Conservation (phyloP, 768 basidiomycete species). For the Termitomyces sp. region DNA sequence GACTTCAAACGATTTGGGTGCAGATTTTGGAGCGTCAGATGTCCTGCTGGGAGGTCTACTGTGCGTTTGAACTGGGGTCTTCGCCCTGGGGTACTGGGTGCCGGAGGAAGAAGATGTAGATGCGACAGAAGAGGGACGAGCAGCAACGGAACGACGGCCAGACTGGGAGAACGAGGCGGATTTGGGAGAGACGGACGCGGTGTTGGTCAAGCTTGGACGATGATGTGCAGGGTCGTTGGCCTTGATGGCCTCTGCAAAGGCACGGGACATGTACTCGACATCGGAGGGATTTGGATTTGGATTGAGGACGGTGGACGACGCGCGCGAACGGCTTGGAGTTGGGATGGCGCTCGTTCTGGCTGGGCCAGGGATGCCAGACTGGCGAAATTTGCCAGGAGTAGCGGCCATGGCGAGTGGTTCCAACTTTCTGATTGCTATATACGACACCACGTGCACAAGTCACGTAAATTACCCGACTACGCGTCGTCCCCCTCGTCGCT, state of each 20-base stretch:
- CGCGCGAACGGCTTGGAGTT: slow-evolving; percentile 67
- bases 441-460: slow-evolving; percentile 8
- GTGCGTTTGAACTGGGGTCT: slow-evolving; percentile 50
- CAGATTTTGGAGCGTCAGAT: slow-evolving; percentile 45
- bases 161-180: slow-evolving; percentile 38
- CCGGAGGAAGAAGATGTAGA: slow-evolving; percentile 44
- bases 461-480: slow-evolving; percentile 3
- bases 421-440: slow-evolving; percentile 2
- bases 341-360: slow-evolving; percentile 47
- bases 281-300: slow-evolving; percentile 30
- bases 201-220: slow-evolving; percentile 29
- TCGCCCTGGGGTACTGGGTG: slow-evolving; percentile 33
- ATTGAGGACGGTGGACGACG: slow-evolving; percentile 47
- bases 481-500: neutral
- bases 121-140: slow-evolving; percentile 51
- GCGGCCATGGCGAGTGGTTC: slow-evolving; percentile 9
- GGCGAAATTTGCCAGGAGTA: slow-evolving; percentile 37
- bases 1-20: slow-evolving; percentile 50
- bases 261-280: slow-evolving; percentile 57
- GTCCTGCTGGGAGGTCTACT: slow-evolving; percentile 48
- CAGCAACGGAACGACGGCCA: slow-evolving; percentile 43
- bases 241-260: slow-evolving; percentile 77
- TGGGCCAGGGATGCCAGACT: slow-evolving; percentile 37
- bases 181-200: slow-evolving; percentile 46
- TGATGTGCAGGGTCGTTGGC: slow-evolving; percentile 78